Base-by-base conservation (phyloP, 176 grass and related monocot species). In the Eragrostis curvula region DNA sequence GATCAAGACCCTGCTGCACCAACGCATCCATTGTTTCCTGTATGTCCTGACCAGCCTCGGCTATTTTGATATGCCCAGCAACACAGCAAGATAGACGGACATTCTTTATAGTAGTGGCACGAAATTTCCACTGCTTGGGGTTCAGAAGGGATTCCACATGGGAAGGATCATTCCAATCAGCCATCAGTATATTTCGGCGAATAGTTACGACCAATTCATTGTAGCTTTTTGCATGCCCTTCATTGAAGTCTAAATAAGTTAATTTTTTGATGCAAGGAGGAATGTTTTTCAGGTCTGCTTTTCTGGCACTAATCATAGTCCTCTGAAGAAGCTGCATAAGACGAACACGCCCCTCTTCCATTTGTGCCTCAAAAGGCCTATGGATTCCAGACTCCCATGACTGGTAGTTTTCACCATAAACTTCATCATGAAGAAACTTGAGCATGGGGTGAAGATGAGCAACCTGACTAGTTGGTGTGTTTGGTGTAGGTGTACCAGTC, bases 141-240 rank as follows among this genome's bases (percentile, higher is more conserved):
- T 98, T 98, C 59, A 98, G 82, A 61, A 98, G 96, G 69, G 96
- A 98, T 90, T 98, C 96, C 63, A 95, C 87, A 71, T 98, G 96
- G 68, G 96, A 95, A 70, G 96, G 96, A 70, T 98, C 96, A 86
- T 98, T 98, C 96, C 96, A 98, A 66, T 98, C 96, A 73, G 96
- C 96, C 85, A 94, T 98, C 75, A 98, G 71, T 53, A 98, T 98
- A 87, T 98, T 98, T 79, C 96, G 84, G 36, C 92, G 90, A 27
- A 98, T 92, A 66, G 90, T 98, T 77, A 87, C 86, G 8, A 89
- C 92, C 68, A 98, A 68, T 89, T 98, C 96, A 89, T 98, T 98
- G 51, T 98, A 98, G 83, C 92, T 91, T 73, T 83, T 91, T 23
- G 96, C 92, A 70, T 98, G 96, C 40, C 78, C 90, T 64, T 91